Evolutionary conservation across 495 filamentous ascomycete species (phyloP).

Genomic region (Rostrohypoxylon terebratum): DNA sequence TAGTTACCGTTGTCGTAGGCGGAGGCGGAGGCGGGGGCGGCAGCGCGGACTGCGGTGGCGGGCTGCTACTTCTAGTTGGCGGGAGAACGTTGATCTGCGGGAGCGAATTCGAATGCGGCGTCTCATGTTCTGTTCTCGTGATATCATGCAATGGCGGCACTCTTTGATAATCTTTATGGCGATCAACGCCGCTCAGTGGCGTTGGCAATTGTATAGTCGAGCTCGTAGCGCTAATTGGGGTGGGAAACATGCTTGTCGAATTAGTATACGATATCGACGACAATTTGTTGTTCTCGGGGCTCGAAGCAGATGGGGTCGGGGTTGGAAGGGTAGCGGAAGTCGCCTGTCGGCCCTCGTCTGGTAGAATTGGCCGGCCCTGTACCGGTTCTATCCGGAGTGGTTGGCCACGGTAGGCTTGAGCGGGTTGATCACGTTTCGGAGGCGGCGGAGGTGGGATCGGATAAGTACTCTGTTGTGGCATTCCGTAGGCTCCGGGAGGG

Average conservation of each 20-base stretch:
- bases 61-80: conserved; percentile 60
- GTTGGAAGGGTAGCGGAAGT: conserved; percentile 59
- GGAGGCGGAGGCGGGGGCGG: conserved; percentile 48
- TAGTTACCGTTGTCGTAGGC: conserved; percentile 49
- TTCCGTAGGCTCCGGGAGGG: conserved; percentile 70
- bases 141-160: conserved; percentile 67
- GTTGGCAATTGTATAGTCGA: conserved; percentile 61
- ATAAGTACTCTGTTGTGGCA: conserved; percentile 61
- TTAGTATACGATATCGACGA: conserved; percentile 64
- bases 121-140: conserved; percentile 60
- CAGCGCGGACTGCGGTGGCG: conserved; percentile 49
- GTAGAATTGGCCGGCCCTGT: conserved; percentile 60
- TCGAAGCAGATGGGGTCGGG: conserved; percentile 61
- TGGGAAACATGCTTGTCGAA: conserved; percentile 61
- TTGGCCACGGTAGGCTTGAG: conserved; percentile 65
- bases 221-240: conserved; percentile 64
- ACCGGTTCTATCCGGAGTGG: conserved; percentile 66
- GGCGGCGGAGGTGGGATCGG: conserved; percentile 50
- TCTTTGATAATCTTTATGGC: conserved; percentile 64
- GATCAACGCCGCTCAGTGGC: conserved; percentile 47
- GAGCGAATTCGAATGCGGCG: conserved; percentile 49
- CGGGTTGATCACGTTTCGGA: conserved; percentile 59
- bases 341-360: conserved; percentile 62
- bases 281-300: conserved; percentile 67
- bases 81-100: conserved; percentile 61